Conservation (phyloP, 352 stramenopile genomes). For the Pythium inflatum region DNA sequence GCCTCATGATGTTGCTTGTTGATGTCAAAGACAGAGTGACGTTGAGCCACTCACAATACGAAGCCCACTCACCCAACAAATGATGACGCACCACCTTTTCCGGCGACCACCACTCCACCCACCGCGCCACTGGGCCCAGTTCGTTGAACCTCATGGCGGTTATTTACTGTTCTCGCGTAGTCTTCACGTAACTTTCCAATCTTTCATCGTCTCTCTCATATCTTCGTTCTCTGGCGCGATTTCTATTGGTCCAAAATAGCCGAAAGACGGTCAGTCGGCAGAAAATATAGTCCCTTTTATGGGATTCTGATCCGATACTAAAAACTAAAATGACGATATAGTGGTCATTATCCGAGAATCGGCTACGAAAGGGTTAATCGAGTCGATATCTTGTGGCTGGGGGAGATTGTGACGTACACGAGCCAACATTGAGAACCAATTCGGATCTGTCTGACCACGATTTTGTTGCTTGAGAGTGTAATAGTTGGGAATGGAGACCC, state of each 20-base stretch:
- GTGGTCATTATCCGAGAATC: background rate
- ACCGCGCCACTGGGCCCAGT: too few relatives aligned
- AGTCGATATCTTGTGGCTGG: background rate
- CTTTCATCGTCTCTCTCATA: background rate
- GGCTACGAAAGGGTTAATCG: background rate
- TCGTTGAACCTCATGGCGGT: too few relatives aligned
- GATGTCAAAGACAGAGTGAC: too few relatives aligned
- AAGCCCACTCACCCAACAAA: too few relatives aligned
- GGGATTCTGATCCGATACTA: background rate
- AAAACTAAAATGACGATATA: background rate
- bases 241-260: constrained; percentile 23
- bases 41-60: too few relatives aligned
- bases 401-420: too few relatives aligned
- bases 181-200: constrained; percentile 1
- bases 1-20: too few relatives aligned
- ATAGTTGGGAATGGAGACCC: too few relatives aligned
- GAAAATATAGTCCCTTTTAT: constrained; percentile 9
- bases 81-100: too few relatives aligned
- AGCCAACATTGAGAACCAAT: background rate
- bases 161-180: background rate
- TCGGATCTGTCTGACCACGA: background rate
- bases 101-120: too few relatives aligned
- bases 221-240: background rate
- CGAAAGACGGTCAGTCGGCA: background rate
- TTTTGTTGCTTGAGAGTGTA: too few relatives aligned